Base-by-base conservation (phyloP, 495 filamentous ascomycete species). In the Annulohypoxylon moriforme region DNA sequence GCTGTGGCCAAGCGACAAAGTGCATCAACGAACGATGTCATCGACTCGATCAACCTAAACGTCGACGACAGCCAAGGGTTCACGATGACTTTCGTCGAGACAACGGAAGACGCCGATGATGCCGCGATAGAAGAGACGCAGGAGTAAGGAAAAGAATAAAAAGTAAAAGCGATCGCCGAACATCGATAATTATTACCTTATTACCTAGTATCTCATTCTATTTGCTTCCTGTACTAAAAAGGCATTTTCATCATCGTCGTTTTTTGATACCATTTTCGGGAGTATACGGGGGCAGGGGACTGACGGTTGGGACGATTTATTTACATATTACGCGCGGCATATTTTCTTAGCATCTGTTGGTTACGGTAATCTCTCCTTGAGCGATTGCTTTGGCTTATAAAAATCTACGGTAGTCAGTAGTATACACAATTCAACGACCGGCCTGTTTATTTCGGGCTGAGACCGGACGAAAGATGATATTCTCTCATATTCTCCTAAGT, bases 81-180 rank as follows among this genome's bases (percentile, higher is more conserved):
- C 33, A 84, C 82, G 67, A 82, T 85, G 76, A 85, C 84, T 3
- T 84, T 85, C 72, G 78, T 85, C 20, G 84, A 85, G 76, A 77
- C 80, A 36, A 70, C 80, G 20, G 77, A 78, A 49, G 78, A 78
- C 7, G 40, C 40, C 40, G 82, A 78, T 6, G 78, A 81, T 57
- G 81, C 78, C 5, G 76, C 79, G 52, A 59, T 49, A 65, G 73
- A 40, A 3, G 57, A 36, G 20, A 29, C n/a, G 20, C 60, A 67
- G 57, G 40, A 52, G 55, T 42, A 40, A 8, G 29, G n/a, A 14
- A 50, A n/a, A 14, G 24, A 14, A 25, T 2, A n/a, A 52, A n/a
- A 1, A 29, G 5, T 11, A 29, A 52, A 10, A 55, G 13, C 50
- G 27, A 34, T 55, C 29, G 50, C n/a, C 47, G 24, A 55, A 16